phyloP scores from a whole-genome alignment of 306 rosid genomes.

The Citrullus amarus region DNA sequence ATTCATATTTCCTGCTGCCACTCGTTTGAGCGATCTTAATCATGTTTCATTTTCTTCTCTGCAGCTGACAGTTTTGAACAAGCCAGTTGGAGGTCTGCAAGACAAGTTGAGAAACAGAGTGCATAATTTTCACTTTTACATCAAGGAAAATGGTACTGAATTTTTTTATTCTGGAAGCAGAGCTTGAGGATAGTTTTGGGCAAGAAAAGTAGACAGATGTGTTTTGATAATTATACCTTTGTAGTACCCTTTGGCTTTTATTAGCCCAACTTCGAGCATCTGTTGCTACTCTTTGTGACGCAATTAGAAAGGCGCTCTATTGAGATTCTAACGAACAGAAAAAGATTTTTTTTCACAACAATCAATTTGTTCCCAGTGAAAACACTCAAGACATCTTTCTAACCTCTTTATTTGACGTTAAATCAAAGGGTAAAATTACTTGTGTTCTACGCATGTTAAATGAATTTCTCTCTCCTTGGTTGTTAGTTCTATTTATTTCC shows the following conservation, averaged over 20 bases:
- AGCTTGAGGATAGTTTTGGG: conserved; percentile 14
- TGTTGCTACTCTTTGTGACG: neutral
- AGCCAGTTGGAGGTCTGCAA: conserved; percentile 24
- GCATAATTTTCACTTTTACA: conserved; percentile 56
- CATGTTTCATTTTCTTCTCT: neutral
- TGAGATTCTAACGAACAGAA: neutral
- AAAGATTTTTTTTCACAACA: neutral
- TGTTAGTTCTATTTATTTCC: no score
- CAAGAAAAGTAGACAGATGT: neutral
- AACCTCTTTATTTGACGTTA: neutral
- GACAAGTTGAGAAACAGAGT: conserved; percentile 31
- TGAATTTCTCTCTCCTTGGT: no score
- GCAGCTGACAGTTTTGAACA: conserved; percentile 51
- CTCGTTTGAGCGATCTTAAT: neutral
- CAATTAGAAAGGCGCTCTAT: neutral
- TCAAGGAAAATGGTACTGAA: conserved; percentile 60
- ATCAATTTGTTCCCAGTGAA: neutral
- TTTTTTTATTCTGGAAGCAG: conserved; percentile 81
- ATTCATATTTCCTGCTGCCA: neutral
- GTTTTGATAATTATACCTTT: neutral
- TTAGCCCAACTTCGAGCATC: neutral
- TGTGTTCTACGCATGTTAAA: no score
- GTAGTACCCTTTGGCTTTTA: neutral
- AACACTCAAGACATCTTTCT: neutral
- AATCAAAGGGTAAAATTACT: no score